A percentile compares a stretch with the other conserved stretches of the same genome.
Evolutionary conservation across 768 basidiomycete genomes (phyloP).

Genomic region (Cystobasidium ongulense): DNA sequence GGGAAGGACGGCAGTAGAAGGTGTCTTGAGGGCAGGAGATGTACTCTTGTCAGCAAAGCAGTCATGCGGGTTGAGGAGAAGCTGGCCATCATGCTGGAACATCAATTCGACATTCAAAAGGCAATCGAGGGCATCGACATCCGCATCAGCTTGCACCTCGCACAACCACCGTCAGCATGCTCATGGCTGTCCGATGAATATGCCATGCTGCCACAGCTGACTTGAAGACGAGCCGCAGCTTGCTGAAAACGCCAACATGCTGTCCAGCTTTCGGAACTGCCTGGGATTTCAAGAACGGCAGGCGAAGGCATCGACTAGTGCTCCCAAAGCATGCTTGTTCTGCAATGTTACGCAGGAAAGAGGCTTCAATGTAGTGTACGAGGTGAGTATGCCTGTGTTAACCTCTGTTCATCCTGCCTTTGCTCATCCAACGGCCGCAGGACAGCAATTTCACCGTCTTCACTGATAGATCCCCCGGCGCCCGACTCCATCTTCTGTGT

Average conservation of each 20-base stretch:
- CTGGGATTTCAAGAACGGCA: not conserved
- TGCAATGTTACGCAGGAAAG: constrained; percentile 43
- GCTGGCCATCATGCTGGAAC: not conserved
- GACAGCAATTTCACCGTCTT: constrained; percentile 45
- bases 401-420: not conserved
- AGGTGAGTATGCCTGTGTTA: constrained; percentile 40
- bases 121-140: too few species aligned
- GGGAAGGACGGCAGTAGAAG: too few species aligned
- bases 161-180: too few species aligned
- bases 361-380: constrained; percentile 46
- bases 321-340: constrained; percentile 43
- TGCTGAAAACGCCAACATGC: not conserved
- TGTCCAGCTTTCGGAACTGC: not conserved
- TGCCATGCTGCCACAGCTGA: too few species aligned
- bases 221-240: too few species aligned
- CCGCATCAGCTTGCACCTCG: too few species aligned
- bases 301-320: not conserved
- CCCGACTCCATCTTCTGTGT: constrained; percentile 46
- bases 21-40: not conserved
- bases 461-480: constrained; percentile 46
- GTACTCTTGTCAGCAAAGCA: not conserved
- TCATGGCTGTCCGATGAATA: too few species aligned
- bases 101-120: not conserved
- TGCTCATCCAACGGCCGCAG: constrained; percentile 36
- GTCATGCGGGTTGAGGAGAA: not conserved